Conservation (phyloP, 495 filamentous ascomycete genomes). For the Neurospora tetraspora region DNA sequence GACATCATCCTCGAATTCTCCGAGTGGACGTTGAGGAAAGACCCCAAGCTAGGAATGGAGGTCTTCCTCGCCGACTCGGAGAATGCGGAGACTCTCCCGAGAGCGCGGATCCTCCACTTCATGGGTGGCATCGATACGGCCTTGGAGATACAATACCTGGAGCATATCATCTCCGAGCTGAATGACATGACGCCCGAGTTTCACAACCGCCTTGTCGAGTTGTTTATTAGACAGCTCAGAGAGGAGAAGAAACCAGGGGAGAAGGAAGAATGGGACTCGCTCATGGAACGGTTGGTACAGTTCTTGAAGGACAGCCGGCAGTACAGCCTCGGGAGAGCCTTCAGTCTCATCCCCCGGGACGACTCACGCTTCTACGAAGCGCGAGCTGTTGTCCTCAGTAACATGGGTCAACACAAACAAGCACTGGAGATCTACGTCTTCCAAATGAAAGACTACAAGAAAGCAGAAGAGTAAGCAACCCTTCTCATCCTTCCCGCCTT, state of each 20-base stretch:
- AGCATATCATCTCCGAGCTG: slow-evolving; percentile 82
- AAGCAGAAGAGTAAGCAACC: slow-evolving; percentile 76
- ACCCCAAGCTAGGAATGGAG: slow-evolving; percentile 82
- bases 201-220: slow-evolving; percentile 69
- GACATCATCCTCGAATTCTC: slow-evolving; percentile 87
- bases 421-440: slow-evolving; percentile 95
- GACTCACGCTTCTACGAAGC: slow-evolving; percentile 84
- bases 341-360: slow-evolving; percentile 66
- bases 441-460: slow-evolving; percentile 72
- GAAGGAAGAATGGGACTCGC: slow-evolving; percentile 41
- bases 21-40: slow-evolving; percentile 68
- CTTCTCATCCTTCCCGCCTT: background rate
- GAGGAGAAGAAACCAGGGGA: slow-evolving; percentile 21
- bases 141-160: slow-evolving; percentile 75
- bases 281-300: slow-evolving; percentile 54
- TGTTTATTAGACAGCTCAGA: slow-evolving; percentile 61
- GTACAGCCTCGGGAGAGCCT: slow-evolving; percentile 68
- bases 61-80: slow-evolving; percentile 90
- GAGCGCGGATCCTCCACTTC: slow-evolving; percentile 64
- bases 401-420: slow-evolving; percentile 92
- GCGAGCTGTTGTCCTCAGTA: slow-evolving; percentile 82
- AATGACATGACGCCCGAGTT: slow-evolving; percentile 76
- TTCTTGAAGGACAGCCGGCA: slow-evolving; percentile 70
- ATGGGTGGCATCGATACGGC: slow-evolving; percentile 54
- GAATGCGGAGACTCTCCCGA: slow-evolving; percentile 82